Evolutionary conservation across 2,329 filamentous ascomycete species (phyloP).

Genomic region (Myriosclerotinia duriaeana): DNA sequence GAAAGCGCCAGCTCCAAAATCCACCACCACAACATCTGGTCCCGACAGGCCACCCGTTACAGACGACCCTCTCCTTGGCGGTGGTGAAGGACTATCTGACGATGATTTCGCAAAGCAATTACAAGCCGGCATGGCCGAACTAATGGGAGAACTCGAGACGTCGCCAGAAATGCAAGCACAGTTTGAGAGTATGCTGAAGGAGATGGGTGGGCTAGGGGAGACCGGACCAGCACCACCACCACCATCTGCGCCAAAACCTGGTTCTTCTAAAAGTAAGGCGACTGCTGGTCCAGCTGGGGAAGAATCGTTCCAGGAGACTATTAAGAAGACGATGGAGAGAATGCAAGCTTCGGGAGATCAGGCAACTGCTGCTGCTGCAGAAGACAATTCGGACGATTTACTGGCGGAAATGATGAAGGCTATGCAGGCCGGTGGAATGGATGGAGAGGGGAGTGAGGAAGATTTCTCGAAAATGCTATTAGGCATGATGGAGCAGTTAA

Average conservation of each 20-base stretch:
- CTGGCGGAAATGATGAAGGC: constrained; percentile 91
- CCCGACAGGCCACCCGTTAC: constrained; percentile 31
- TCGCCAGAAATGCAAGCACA: constrained; percentile 73
- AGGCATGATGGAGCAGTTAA: constrained; percentile 98
- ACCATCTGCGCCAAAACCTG: constrained; percentile 25
- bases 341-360: constrained; percentile 89
- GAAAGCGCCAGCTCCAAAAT: constrained; percentile 40
- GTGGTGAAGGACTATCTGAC: constrained; percentile 54
- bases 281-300: constrained; percentile 44
- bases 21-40: constrained; percentile 36
- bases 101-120: constrained; percentile 81
- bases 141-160: constrained; percentile 70
- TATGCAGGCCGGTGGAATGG: constrained; percentile 65
- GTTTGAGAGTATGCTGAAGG: constrained; percentile 75
- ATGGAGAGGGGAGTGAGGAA: constrained; percentile 65
- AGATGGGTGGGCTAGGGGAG: constrained; percentile 57
- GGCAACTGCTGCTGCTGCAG: constrained; percentile 73
- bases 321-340: constrained; percentile 89
- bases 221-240: constrained; percentile 30
- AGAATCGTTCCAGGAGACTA: constrained; percentile 85
- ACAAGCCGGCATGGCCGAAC: constrained; percentile 84
- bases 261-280: constrained; percentile 23
- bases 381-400: constrained; percentile 71
- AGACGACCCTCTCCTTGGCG: constrained; percentile 30
- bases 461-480: constrained; percentile 93